Evolutionary conservation across 495 filamentous ascomycete species (phyloP).

Genomic region (Podospora didyma): DNA sequence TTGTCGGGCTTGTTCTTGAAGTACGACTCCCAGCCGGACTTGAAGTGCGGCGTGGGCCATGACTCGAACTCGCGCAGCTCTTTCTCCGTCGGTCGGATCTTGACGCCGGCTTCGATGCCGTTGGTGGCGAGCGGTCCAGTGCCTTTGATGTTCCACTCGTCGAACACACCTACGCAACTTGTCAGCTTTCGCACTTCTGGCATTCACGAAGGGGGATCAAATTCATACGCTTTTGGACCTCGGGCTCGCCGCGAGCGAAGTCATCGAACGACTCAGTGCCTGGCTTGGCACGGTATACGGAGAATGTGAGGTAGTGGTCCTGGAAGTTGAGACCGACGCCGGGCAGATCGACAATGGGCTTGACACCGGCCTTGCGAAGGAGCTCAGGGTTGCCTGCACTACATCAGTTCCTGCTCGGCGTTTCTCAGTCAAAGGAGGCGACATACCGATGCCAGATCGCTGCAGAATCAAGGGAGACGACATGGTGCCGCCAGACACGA

Average conservation of each 20-base stretch:
- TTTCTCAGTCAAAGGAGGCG: not conserved
- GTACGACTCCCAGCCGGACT: slow-evolving; percentile 69
- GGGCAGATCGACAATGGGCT: slow-evolving; percentile 72
- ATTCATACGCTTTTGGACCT: slow-evolving; percentile 55
- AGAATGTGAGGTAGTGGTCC: slow-evolving; percentile 81
- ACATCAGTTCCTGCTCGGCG: not conserved
- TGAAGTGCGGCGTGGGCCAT: slow-evolving; percentile 66
- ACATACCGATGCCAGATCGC: slow-evolving; percentile 56
- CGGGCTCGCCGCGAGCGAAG: slow-evolving; percentile 69
- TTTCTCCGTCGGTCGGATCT: slow-evolving; percentile 66
- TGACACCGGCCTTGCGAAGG: slow-evolving; percentile 63
- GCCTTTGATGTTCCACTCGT: slow-evolving; percentile 76
- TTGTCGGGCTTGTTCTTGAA: slow-evolving; percentile 85
- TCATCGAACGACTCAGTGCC: slow-evolving; percentile 77
- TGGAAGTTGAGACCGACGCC: slow-evolving; percentile 83
- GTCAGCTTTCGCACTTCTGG: too few relatives aligned
- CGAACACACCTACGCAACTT: slow-evolving; percentile 47
- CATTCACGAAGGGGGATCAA: not conserved
- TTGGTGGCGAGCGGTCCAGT: slow-evolving; percentile 80
- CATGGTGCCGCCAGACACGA: slow-evolving; percentile 75
- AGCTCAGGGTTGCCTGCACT: slow-evolving; percentile 59
- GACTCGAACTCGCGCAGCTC: slow-evolving; percentile 65
- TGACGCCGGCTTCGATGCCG: slow-evolving; percentile 80
- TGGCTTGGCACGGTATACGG: slow-evolving; percentile 71
- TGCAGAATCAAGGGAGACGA: slow-evolving; percentile 77